Conservation (phyloP, 208 protist genomes). For the Herpetomonas samuelpessoai region DNA sequence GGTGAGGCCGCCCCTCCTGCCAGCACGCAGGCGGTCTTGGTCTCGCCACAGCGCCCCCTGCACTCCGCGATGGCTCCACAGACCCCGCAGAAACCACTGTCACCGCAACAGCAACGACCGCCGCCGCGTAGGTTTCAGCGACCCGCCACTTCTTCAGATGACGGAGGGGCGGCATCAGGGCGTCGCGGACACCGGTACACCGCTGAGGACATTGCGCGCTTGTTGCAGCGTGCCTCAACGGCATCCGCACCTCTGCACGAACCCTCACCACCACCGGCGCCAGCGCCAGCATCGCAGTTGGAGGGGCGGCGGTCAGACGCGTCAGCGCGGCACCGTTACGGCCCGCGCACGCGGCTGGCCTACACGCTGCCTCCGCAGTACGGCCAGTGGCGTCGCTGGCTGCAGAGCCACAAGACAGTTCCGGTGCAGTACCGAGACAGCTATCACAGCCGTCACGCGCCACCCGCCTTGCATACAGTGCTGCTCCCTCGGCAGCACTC, state of each 20-base stretch:
- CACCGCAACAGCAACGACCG: no score
- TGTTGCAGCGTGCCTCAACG: background rate
- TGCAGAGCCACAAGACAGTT: constrained; percentile 5
- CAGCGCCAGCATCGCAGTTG: no score
- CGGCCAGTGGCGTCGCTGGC: constrained; percentile 1
- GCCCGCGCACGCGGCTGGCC: constrained; percentile 11
- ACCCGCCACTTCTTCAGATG: no score
- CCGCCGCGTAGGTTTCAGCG: no score
- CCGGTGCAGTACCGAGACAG: constrained; percentile 4
- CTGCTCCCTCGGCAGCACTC: constrained; percentile 5
- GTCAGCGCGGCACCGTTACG: constrained; percentile 1
- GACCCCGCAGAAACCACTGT: no score
- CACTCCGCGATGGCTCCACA: no score
- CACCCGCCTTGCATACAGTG: constrained; percentile 3
- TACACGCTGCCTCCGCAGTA: constrained; percentile 26
- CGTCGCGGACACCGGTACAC: no score
- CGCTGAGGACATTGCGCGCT: background rate
- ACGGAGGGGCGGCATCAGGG: no score
- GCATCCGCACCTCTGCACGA: background rate
- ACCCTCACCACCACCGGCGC: background rate
- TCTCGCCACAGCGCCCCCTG: no score
- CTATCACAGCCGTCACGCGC: constrained; percentile 1
- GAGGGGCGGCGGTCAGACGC: no score
- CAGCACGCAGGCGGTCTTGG: no score
- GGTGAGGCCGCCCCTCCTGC: no score